Percentiles rank a stretch among this genome's conserved stretches.
Conservation (phyloP, 192 early-diverging fungal genomes). For the Entomortierella beljakovae region DNA sequence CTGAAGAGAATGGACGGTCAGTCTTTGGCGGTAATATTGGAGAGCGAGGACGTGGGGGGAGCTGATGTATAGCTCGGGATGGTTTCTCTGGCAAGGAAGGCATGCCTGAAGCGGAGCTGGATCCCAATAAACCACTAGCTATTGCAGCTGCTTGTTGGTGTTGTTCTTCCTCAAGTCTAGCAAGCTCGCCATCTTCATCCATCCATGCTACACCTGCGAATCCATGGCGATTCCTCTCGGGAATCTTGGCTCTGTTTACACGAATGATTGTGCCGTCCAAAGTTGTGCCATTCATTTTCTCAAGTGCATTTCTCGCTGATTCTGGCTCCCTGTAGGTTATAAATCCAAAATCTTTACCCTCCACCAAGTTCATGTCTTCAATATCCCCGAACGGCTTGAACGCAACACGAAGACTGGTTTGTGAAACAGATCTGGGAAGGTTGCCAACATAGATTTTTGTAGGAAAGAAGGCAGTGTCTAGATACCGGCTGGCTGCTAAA, state of each 20-base stretch:
- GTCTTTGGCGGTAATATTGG: slow-evolving; percentile 41
- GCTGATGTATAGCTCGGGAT: slow-evolving; percentile 23
- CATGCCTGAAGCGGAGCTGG: background rate
- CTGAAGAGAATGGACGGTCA: slow-evolving; percentile 23
- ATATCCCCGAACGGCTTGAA: slow-evolving; percentile 61
- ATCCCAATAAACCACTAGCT: background rate
- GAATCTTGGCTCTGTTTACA: slow-evolving; percentile 65
- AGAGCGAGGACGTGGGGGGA: slow-evolving; percentile 36
- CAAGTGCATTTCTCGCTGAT: slow-evolving; percentile 55
- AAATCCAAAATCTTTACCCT: slow-evolving; percentile 65
- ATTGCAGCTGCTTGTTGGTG: slow-evolving; percentile 39
- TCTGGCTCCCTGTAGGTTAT: slow-evolving; percentile 59
- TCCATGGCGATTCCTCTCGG: slow-evolving; percentile 61
- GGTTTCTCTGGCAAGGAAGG: background rate
- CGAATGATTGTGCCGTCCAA: slow-evolving; percentile 40
- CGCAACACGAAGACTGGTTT: slow-evolving; percentile 30
- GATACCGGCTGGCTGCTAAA: slow-evolving; percentile 56
- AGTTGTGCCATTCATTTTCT: slow-evolving; percentile 58
- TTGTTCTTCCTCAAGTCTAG: slow-evolving; percentile 36
- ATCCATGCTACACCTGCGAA: slow-evolving; percentile 64
- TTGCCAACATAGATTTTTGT: slow-evolving; percentile 63
- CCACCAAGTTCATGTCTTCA: slow-evolving; percentile 60
- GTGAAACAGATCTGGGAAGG: slow-evolving; percentile 29
- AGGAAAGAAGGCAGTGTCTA: slow-evolving; percentile 62
- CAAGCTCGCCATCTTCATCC: slow-evolving; percentile 57